Conservation (phyloP, 768 basidiomycete genomes). For the Lyophyllum atratum region DNA sequence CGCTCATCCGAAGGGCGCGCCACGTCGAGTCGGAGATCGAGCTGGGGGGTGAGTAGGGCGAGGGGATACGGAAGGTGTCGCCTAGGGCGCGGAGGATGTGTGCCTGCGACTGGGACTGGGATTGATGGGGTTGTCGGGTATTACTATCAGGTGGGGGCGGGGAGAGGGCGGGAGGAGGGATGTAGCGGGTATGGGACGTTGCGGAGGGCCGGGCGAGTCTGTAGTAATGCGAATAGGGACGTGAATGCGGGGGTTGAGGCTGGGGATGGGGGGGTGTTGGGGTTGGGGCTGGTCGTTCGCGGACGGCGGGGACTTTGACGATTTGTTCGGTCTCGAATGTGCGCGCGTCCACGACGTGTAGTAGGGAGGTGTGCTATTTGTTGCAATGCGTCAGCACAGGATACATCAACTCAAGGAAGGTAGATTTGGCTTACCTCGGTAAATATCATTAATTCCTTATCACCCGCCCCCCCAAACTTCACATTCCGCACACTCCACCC, state of each 20-base stretch:
- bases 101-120: constrained; percentile 14
- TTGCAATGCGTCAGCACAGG: constrained; percentile 8
- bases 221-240: constrained; percentile 3
- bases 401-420: background rate
- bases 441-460: constrained; percentile 82
- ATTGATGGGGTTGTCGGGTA: background rate
- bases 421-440: constrained; percentile 66
- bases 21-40: constrained; percentile 48
- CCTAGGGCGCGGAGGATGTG: constrained; percentile 52
- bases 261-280: constrained; percentile 4
- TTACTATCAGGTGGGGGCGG: background rate
- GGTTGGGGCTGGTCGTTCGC: constrained; percentile 13
- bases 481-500: constrained; percentile 86
- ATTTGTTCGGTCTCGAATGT: constrained; percentile 82
- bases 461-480: constrained; percentile 76
- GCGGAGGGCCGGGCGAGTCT: constrained; percentile 7
- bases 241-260: background rate
- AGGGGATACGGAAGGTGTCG: constrained; percentile 57
- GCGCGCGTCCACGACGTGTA: constrained; percentile 86
- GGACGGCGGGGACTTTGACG: constrained; percentile 53
- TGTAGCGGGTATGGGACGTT: constrained; percentile 4
- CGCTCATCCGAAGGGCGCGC: constrained; percentile 35
- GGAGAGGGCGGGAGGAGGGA: background rate
- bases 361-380: constrained; percentile 70
- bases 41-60: constrained; percentile 41